Percentiles rank a stretch among this genome's conserved stretches.
Conservation (phyloP, 2,329 filamentous ascomycete genomes). For the Fusarium agapanthi region DNA sequence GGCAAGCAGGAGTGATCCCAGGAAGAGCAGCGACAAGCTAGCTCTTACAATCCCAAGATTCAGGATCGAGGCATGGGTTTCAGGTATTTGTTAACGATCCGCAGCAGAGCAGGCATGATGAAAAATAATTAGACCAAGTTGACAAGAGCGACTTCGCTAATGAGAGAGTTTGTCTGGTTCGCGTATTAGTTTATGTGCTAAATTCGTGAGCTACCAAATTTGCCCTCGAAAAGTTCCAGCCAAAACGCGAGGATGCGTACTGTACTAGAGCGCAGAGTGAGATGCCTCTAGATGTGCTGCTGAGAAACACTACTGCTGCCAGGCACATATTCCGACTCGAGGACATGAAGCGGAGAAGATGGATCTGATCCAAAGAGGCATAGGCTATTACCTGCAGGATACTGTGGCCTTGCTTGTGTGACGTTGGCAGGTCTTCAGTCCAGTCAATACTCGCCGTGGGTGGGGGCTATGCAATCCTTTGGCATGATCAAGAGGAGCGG, state of each 20-base stretch:
- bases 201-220: not conserved
- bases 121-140: not conserved
- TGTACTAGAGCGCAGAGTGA: not conserved
- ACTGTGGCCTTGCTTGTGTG: fast-evolving
- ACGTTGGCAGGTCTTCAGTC: fast-evolving
- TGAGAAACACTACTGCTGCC: not conserved
- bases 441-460: fast-evolving
- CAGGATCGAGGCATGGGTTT: not conserved
- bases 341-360: not conserved
- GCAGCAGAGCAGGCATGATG: not conserved
- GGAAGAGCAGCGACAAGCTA: not conserved
- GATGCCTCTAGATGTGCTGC: not conserved
- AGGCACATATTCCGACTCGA: not conserved
- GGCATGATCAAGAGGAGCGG: not conserved
- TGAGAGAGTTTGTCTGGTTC: not conserved
- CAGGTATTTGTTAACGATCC: not conserved
- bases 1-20: not conserved
- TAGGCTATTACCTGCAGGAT: too few relatives aligned
- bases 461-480: too few relatives aligned
- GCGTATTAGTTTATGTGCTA: not conserved
- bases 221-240: not conserved
- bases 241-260: too few relatives aligned
- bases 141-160: not conserved
- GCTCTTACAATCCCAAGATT: not conserved
- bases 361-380: not conserved